Base-by-base conservation (phyloP, 805 yeast species). In the Saitoella complicata region DNA sequence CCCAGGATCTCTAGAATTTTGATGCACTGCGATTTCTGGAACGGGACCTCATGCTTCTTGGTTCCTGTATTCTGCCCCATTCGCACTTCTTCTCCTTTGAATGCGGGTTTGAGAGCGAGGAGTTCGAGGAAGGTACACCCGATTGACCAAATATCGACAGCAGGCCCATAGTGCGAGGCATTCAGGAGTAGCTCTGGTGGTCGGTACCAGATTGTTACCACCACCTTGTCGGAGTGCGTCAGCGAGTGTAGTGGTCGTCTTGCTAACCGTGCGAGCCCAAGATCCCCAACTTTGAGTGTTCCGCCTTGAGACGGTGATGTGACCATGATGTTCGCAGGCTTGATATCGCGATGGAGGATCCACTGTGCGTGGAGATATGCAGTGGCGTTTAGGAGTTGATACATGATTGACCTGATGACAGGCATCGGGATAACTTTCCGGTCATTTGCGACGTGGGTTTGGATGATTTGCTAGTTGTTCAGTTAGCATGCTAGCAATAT, bases 31-130 rank as follows among this genome's bases (percentile, higher is more conserved):
- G 83, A 87, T 46, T 80, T 77, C 61, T 91, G 98, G 61, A 91
- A 91, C 2, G 97, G 96, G 4, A 88, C 87, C 45, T 77, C 80
- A 57, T 88, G 87, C 57, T 86, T 88, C 13, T 12, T 13, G 21
- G 30, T 36, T 21, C 21, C 21, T 21, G 21, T 21, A 21, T 21
- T 21, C 52, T 81, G 82, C 59, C 87, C 97, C 72, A 88, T 81
- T 54, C 88, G 88, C 9, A 94, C 91, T 58, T 91, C 99, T 62
- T 91, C 98, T 44, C 98, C 98, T 60, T 91, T 91, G 65, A 91
- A 91, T 7, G 91, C 78, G 0, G 99, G 99, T 53, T 95, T 66
- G 32, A 91, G 63, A 1, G 94, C 83, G 9, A 91, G 66, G 43
- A 91, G 64, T 58, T 91, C 99, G 0, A 95, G 97, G 52, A 88